Base-by-base conservation (phyloP, 345 rosid genomes). In the Eucalyptus grandis region DNA sequence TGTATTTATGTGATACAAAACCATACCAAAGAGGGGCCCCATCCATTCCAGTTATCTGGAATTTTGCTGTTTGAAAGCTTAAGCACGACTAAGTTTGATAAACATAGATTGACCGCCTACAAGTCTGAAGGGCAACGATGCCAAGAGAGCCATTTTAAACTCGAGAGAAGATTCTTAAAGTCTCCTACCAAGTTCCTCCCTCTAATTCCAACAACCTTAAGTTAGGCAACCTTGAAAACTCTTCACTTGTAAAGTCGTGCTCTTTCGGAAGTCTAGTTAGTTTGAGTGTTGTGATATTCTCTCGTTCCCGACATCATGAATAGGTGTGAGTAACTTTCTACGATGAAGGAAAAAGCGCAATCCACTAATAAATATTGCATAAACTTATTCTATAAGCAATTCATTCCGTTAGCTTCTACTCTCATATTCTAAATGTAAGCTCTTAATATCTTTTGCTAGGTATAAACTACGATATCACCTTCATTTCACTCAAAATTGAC, bases 311-410 rank as follows among this genome's bases (percentile, higher is more conserved):
- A 14, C 11, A 4, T 0, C 0, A 65, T 65, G 77, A 14, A n/a
- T 7, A 67, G 40, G 0, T 1, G 4, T 0, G 3, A n/a, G 10
- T 65, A 65, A 65, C 9, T 30, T 62, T 30, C 9, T 62, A 14
- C 3, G 0, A 1, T 30, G 4, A 62, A 14, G 14, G 6, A 62
- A 62, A 13, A 6, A 62, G 14, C 0, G 3, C 37, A 14, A 14
- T 65, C 0, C 0, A 3, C 7, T 3, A n/a, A 3, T 65, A n/a
- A 14, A n/a, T 14, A 4, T 15, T n/a, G 11, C 5, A 65, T 14
- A 14, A 19, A 65, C 21, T n/a, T n/a, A 1, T 30, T 65, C 5
- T 49, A 0, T 49, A 13, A 13, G 0, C 11, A 49, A 49, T 0
- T 2, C 50, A 13, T 49, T 49, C 0, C 1, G 17, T 49, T 49